Percentiles rank a stretch among this genome's conserved stretches.
Conservation (phyloP, 805 yeast species). For the Yarrowia porcina region DNA sequence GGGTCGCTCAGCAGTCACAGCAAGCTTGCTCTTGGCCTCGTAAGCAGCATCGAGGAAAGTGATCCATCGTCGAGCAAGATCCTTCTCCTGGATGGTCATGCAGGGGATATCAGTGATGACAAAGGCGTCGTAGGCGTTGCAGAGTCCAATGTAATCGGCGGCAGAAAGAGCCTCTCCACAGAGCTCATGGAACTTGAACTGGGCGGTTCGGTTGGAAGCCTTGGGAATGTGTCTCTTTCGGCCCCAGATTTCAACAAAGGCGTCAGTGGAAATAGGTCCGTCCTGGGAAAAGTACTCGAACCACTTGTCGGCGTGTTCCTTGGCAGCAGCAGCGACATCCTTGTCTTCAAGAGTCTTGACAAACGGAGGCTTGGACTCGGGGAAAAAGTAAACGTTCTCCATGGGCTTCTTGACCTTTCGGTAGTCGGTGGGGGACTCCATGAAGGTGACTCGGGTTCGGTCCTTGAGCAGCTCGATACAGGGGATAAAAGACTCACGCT, state of each 20-base stretch:
- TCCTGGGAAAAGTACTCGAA: slow-evolving; percentile 70
- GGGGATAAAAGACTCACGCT: slow-evolving; percentile 86
- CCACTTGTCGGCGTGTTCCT: slow-evolving; percentile 71
- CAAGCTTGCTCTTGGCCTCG: slow-evolving; percentile 82
- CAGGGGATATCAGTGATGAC: slow-evolving; percentile 93
- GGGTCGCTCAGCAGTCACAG: slow-evolving; percentile 84
- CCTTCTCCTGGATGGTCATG: slow-evolving; percentile 71
- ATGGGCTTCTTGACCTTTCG: slow-evolving; percentile 82
- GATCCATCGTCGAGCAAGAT: slow-evolving; percentile 84
- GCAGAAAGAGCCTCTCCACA: slow-evolving; percentile 89
- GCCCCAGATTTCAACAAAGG: slow-evolving; percentile 73
- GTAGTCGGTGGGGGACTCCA: slow-evolving; percentile 92
- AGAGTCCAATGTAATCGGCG: slow-evolving; percentile 87
- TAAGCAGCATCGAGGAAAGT: slow-evolving; percentile 95
- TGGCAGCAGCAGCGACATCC: slow-evolving; percentile 47
- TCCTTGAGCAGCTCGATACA: slow-evolving; percentile 77
- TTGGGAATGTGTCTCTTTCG: slow-evolving; percentile 71
- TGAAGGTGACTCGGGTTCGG: slow-evolving; percentile 69
- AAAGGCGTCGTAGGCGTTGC: slow-evolving; percentile 68
- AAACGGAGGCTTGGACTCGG: slow-evolving; percentile 45
- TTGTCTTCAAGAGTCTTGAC: slow-evolving; percentile 52
- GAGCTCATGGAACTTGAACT: slow-evolving; percentile 78
- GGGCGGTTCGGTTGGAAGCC: slow-evolving; percentile 78
- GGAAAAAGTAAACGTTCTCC: slow-evolving; percentile 72
- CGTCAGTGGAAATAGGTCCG: slow-evolving; percentile 42